Conservation (phyloP, 2,329 filamentous ascomycete species). For the Ilyonectria sp. region DNA sequence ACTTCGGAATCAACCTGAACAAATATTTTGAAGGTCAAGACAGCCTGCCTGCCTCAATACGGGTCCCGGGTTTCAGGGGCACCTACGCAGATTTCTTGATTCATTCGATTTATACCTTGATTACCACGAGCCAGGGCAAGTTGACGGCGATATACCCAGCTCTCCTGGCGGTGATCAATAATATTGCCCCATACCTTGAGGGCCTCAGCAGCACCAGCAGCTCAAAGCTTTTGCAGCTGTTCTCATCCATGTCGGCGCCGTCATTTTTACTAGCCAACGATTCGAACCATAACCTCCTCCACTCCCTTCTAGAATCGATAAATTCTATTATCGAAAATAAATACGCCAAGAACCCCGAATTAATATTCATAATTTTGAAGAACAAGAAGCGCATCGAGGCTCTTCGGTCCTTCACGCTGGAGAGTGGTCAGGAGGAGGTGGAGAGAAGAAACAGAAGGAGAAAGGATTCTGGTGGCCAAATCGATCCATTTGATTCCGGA, state of each 20-base stretch:
- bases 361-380: slow-evolving; percentile 84
- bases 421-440: slow-evolving; percentile 92
- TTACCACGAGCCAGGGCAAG: slow-evolving; percentile 91
- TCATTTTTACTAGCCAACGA: slow-evolving; percentile 95
- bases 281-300: slow-evolving; percentile 85
- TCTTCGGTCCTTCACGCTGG: slow-evolving; percentile 88
- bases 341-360: slow-evolving; percentile 83
- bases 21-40: slow-evolving; percentile 91
- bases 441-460: slow-evolving; percentile 81
- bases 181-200: slow-evolving; percentile 88
- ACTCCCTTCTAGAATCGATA: slow-evolving; percentile 88
- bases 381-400: slow-evolving; percentile 89
- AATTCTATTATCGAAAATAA: slow-evolving; percentile 93
- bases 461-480: slow-evolving; percentile 72
- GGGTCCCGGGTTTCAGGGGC: slow-evolving; percentile 87
- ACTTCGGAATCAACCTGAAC: slow-evolving; percentile 92
- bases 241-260: slow-evolving; percentile 92
- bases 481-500: slow-evolving; percentile 64
- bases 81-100: slow-evolving; percentile 96
- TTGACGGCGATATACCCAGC: slow-evolving; percentile 94
- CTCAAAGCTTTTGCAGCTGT: slow-evolving; percentile 88
- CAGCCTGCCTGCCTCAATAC: slow-evolving; percentile 84
- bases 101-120: slow-evolving; percentile 93
- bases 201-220: slow-evolving; percentile 82
- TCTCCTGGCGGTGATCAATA: slow-evolving; percentile 92